Conservation (phyloP, 768 basidiomycete genomes). For the Termitomyces bulborhizus region DNA sequence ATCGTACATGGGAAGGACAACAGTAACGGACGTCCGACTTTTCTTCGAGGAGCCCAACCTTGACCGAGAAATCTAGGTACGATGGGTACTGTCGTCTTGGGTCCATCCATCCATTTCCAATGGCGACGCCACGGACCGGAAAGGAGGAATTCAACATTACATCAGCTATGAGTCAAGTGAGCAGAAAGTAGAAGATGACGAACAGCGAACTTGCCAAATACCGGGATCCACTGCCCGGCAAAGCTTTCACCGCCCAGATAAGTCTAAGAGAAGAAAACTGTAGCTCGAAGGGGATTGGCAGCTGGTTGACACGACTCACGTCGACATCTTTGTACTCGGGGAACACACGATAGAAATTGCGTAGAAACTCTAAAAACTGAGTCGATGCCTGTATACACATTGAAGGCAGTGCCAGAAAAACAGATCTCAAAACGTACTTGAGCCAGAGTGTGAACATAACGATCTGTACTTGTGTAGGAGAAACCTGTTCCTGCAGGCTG, state of each 20-base stretch:
- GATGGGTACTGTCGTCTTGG: conserved; percentile 82
- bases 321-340: conserved; percentile 82
- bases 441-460: conserved; percentile 73
- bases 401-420: conserved; percentile 1
- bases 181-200: not conserved
- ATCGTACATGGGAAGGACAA: not conserved
- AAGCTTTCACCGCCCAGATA: conserved; percentile 95
- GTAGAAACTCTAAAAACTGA: conserved; percentile 79
- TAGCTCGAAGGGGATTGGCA: not conserved
- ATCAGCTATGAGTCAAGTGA: conserved; percentile 49
- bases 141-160: conserved; percentile 62
- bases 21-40: conserved; percentile 52
- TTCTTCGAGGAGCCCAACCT: conserved; percentile 70
- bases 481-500: conserved; percentile 96
- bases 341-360: conserved; percentile 86
- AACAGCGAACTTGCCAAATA: conserved; percentile 57
- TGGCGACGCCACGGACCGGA: conserved; percentile 67
- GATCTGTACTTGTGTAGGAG: conserved; percentile 83
- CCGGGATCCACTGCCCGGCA: conserved; percentile 97
- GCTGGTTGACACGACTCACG: conserved; percentile 23
- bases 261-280: conserved; percentile 48
- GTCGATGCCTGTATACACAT: conserved; percentile 48
- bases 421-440: conserved; percentile 34
- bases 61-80: conserved; percentile 81
- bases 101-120: conserved; percentile 99